These are phyloP conservation scores for Cercospora zeae-maydis DNA, from an alignment of 2,329 filamentous ascomycete genomes.

Conservation along the genomic window DNA sequence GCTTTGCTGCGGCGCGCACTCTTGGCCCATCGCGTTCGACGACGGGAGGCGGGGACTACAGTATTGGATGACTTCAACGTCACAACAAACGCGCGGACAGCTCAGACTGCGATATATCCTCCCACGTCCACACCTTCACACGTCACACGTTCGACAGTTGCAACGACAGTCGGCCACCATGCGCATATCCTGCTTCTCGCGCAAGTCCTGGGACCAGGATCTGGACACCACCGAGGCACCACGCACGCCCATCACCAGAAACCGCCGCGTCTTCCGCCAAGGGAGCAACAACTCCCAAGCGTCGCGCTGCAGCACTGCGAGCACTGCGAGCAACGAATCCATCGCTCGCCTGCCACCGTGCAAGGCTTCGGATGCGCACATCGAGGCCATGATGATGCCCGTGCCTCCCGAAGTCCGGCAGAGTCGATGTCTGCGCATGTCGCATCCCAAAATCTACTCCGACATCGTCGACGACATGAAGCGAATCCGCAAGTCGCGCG, in stretches of 20 bases:
- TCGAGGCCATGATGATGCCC: slow-evolving; percentile 38
- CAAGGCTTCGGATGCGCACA: slow-evolving; percentile 29
- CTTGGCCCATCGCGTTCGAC: slow-evolving; percentile 7
- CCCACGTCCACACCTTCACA: slow-evolving; percentile 6
- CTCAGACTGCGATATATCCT: background rate
- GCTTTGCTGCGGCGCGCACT: slow-evolving; percentile 11
- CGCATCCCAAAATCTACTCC: slow-evolving; percentile 33
- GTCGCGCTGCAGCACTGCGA: slow-evolving; percentile 30
- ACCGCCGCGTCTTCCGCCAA: slow-evolving; percentile 22
- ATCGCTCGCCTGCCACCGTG: slow-evolving; percentile 34
- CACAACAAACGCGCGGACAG: slow-evolving; percentile 14
- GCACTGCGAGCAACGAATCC: slow-evolving; percentile 27
- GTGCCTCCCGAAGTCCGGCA: slow-evolving; percentile 27
- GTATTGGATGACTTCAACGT: slow-evolving; percentile 13
- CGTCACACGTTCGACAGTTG: background rate
- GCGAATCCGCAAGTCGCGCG: slow-evolving; percentile 30
- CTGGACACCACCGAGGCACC: slow-evolving; percentile 16
- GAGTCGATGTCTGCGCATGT: slow-evolving; percentile 33
- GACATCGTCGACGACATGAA: slow-evolving; percentile 37
- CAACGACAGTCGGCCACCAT: slow-evolving; percentile 19
- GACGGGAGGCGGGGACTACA: slow-evolving; percentile 1
- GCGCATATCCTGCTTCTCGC: slow-evolving; percentile 33
- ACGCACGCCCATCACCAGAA: slow-evolving; percentile 22
- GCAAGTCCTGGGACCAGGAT: slow-evolving; percentile 19
- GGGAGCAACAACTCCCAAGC: slow-evolving; percentile 26